Evolutionary conservation across 2,329 filamentous ascomycete species (phyloP).

Genomic region (Fusarium sp.): DNA sequence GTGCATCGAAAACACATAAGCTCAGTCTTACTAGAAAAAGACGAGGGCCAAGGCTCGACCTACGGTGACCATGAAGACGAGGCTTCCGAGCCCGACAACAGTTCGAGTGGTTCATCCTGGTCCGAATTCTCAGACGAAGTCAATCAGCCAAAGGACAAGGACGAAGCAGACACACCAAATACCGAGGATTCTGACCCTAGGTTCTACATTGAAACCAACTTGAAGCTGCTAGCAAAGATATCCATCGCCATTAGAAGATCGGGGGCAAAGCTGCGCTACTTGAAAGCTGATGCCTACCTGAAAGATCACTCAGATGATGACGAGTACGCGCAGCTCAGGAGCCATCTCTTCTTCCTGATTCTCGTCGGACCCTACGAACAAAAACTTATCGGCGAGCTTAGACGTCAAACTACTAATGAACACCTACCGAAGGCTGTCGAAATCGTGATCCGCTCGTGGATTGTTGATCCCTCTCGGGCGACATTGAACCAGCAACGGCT

Average conservation of each 20-base stretch:
- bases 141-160: background rate
- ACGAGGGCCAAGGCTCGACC: background rate
- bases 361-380: background rate
- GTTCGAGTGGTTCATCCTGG: background rate
- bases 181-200: background rate
- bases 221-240: background rate
- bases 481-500: background rate
- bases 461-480: background rate
- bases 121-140: background rate
- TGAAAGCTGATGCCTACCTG: background rate
- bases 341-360: background rate
- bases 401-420: background rate
- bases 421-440: background rate
- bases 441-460: background rate
- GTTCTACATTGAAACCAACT: background rate
- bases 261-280: background rate
- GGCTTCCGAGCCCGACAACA: background rate
- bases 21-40: background rate
- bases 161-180: background rate
- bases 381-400: background rate
- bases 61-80: background rate
- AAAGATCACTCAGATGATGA: background rate
- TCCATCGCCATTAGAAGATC: background rate
- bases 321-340: background rate
- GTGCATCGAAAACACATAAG: background rate